Conservation (phyloP, 352 stramenopile species). For the Pythium plurisporium region DNA sequence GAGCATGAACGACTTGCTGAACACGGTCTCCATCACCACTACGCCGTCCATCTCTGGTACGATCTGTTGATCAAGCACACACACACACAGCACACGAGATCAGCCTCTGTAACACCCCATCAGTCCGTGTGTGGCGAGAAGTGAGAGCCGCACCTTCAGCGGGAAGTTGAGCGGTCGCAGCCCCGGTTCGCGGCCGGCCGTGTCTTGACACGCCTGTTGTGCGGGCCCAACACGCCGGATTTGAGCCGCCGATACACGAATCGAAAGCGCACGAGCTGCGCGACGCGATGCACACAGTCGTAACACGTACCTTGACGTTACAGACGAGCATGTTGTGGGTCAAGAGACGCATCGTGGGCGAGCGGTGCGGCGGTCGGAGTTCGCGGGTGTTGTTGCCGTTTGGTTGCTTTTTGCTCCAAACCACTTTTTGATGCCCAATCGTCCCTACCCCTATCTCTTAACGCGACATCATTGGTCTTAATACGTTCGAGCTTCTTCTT, state of each 20-base stretch:
- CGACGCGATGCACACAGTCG: neutral
- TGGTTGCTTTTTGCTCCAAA: neutral
- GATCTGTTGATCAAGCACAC: slow-evolving; percentile 38
- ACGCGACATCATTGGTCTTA: slow-evolving; percentile 13
- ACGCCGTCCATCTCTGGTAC: slow-evolving; percentile 73
- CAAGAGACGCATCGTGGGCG: slow-evolving; percentile 62
- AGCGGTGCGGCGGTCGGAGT: neutral
- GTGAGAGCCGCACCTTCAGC: slow-evolving; percentile 38
- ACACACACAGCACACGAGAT: neutral
- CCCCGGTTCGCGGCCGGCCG: slow-evolving; percentile 52
- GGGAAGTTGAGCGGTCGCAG: slow-evolving; percentile 74
- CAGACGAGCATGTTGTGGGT: slow-evolving; percentile 88
- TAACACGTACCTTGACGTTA: slow-evolving; percentile 61
- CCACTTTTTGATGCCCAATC: slow-evolving; percentile 11
- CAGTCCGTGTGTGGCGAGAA: neutral
- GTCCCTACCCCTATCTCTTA: slow-evolving; percentile 5
- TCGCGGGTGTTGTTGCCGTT: neutral
- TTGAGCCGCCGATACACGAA: slow-evolving; percentile 2
- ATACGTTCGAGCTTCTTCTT: neutral
- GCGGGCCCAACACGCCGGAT: neutral
- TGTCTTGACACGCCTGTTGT: slow-evolving; percentile 66
- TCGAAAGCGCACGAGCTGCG: neutral
- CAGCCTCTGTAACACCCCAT: neutral
- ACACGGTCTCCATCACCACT: slow-evolving; percentile 73
- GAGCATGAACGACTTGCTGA: slow-evolving; percentile 81